Base-by-base conservation (phyloP, 345 rosid species). In the Pugionium cornutum region DNA sequence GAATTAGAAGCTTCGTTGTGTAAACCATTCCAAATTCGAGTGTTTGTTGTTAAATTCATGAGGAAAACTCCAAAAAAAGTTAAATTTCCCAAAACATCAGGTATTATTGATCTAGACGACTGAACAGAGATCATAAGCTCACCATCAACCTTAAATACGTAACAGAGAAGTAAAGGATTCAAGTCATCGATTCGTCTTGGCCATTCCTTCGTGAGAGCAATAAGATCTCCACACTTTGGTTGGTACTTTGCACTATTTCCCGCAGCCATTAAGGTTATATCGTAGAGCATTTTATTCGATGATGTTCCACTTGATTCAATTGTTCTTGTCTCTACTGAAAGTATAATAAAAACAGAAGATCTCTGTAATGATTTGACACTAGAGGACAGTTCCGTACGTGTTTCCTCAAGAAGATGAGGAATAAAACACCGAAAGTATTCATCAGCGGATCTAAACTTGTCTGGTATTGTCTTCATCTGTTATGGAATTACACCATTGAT, bases 201-300 rank as follows among this genome's bases (percentile, higher is more conserved):
- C 28, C 48, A 72, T 27, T 40, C 70, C 39, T 45, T 64, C 6
- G 83, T 69, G 7, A 82, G 43, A 7, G 77, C 78, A 55, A 80
- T 50, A 8, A 79, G 68, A 77, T 82, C 80, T 43, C 86, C 82
- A 33, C 40, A 6, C 26, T 47, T 67, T 3, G 86, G 86, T 51
- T 60, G 5, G 34, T 77, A 82, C 52, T 63, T 29, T 28, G 5
- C 69, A 44, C 4, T 0, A 4, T 0, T 43, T 7, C 32, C 35
- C 6, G 29, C 18, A 36, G 9, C 1, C 8, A 1, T 43, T 9
- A 77, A 2, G 4, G 9, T 31, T 11, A 77, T 28, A 1, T 72
- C 27, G 4, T 77, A 64, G 9, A 68, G 4, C 46, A 43, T 11
- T 5, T 41, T 28, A 2, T 53, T 55, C 0, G 70, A 68, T 2